phyloP scores from a whole-genome alignment of 78 protist genomes.

The Chrysochromulina tobinii region DNA sequence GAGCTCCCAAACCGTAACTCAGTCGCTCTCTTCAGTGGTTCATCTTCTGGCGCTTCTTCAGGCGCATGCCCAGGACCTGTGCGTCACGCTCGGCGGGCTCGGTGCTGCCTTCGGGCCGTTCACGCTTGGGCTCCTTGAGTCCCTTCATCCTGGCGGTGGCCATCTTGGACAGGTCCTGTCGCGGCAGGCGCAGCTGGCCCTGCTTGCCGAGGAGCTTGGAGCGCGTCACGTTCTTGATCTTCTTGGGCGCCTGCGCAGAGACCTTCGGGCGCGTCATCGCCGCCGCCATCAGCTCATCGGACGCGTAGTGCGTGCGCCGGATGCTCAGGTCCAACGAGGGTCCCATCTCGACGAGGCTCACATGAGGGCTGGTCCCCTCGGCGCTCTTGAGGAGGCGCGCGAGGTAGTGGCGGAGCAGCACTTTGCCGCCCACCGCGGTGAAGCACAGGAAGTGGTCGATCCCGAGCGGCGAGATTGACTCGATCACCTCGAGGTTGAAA shows the following conservation, averaged over 20 bases:
- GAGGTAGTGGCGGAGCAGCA: conserved; percentile 61
- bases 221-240: conserved; percentile 40
- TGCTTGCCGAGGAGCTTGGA: neutral
- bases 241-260: neutral
- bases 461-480: conserved; percentile 46
- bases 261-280: neutral
- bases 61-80: too few species aligned
- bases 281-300: conserved; percentile 28
- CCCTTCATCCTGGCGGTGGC: conserved; percentile 54
- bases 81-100: too few species aligned
- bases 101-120: too few species aligned
- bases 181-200: conserved; percentile 48
- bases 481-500: neutral
- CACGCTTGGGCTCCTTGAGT: conserved; percentile 1
- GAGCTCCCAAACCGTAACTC: too few species aligned
- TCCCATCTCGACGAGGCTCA: conserved; percentile 74
- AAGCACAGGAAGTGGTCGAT: conserved; percentile 76
- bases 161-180: conserved; percentile 42
- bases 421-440: conserved; percentile 46
- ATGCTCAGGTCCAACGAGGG: conserved; percentile 64
- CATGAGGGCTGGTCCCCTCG: conserved; percentile 67
- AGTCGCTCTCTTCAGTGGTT: too few species aligned
- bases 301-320: conserved; percentile 60
- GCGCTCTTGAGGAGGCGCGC: conserved; percentile 50
- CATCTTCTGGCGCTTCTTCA: too few species aligned